phyloP scores from a whole-genome alignment of 805 yeast genomes.

The Suhomyces faveliae region DNA sequence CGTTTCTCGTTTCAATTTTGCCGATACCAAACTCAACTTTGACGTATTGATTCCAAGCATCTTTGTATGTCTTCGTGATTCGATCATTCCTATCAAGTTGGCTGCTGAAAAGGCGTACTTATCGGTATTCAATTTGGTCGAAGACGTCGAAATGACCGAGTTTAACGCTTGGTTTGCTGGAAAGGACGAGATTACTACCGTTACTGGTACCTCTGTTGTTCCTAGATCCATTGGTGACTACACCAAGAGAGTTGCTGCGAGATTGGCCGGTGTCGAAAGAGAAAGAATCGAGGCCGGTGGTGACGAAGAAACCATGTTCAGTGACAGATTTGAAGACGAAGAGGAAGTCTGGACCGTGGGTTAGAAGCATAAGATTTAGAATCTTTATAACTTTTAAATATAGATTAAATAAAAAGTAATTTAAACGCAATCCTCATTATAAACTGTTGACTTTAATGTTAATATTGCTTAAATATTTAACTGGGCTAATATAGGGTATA shows the following conservation, averaged over 20 bases:
- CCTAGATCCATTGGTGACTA: constrained; percentile 82
- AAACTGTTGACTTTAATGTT: too few relatives aligned
- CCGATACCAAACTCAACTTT: constrained; percentile 47
- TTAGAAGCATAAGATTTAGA: too few relatives aligned
- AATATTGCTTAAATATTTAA: too few relatives aligned
- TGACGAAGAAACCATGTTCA: constrained; percentile 78
- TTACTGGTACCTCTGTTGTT: constrained; percentile 48
- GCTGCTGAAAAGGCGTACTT: constrained; percentile 92
- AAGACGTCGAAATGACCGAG: constrained; percentile 51
- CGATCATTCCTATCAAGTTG: constrained; percentile 85
- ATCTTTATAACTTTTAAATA: too few relatives aligned
- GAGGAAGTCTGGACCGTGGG: constrained; percentile 88
- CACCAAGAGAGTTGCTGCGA: constrained; percentile 82
- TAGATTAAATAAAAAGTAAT: too few relatives aligned
- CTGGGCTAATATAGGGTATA: too few relatives aligned
- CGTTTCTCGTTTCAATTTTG: constrained; percentile 60
- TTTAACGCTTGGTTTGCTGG: constrained; percentile 67
- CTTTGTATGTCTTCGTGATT: constrained; percentile 80
- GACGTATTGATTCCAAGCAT: constrained; percentile 67
- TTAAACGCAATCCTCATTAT: too few relatives aligned
- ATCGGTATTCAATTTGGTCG: constrained; percentile 68
- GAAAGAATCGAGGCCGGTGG: constrained; percentile 90
- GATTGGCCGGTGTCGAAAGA: constrained; percentile 83
- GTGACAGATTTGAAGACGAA: constrained; percentile 85
- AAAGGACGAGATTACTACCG: constrained; percentile 38